phyloP scores from a whole-genome alignment of 202 grass and related monocot genomes.

The Saccharum hybrid region DNA sequence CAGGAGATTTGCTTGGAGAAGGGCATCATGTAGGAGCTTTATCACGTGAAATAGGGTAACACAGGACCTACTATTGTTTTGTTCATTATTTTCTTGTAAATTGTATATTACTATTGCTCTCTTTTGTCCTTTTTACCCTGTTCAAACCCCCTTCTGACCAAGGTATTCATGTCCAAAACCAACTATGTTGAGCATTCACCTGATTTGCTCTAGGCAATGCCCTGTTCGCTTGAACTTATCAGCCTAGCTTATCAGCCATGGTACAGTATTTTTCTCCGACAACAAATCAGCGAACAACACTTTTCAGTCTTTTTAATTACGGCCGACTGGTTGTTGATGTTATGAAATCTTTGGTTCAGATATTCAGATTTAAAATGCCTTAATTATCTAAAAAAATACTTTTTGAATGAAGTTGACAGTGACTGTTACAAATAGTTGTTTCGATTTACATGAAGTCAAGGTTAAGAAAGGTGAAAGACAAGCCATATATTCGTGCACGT shows the following conservation, averaged over 20 bases:
- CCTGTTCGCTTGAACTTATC: no score
- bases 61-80: not conserved
- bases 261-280: no score
- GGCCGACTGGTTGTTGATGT: not conserved
- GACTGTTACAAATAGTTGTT: not conserved
- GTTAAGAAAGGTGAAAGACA: no score
- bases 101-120: not conserved
- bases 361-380: not conserved
- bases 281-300: no score
- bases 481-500: no score
- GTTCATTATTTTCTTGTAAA: slow-evolving; percentile 1
- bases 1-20: not conserved
- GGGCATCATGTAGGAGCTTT: not conserved
- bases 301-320: not conserved
- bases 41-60: not conserved
- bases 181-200: not conserved
- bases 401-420: not conserved
- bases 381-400: not conserved
- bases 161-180: not conserved
- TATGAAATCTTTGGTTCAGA: not conserved
- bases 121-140: not conserved
- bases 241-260: no score
- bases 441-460: no score
- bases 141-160: not conserved
- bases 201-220: not conserved